Base-by-base conservation (phyloP, 108 stramenopile genomes). In the Fragilaria radians region DNA sequence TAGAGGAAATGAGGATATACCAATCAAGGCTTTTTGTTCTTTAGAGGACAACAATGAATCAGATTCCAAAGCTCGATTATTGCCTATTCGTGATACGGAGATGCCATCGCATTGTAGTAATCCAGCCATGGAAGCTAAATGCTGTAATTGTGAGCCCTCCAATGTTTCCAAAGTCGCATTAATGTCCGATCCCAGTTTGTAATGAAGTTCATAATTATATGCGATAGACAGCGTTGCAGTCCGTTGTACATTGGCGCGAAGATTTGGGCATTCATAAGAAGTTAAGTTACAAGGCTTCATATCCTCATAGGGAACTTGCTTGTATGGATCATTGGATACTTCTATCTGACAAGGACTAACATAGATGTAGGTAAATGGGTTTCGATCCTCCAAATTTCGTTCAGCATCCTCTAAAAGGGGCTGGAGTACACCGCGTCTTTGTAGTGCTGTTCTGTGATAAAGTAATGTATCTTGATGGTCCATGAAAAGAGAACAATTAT, bases 151-250 rank as follows among this genome's bases (percentile, higher is more conserved):
- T 5, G 31, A 34, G 1, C 25, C 33, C 24, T 57, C 55, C 2
- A 57, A 28, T 3, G 30, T 32, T 29, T 17, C n/a, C 1, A 57
- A 19, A 17, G 55, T 57, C 21, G n/a, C 11, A 2, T 32, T 32
- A 4, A 57, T 21, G 31, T 57, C 18, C 32, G 33, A 30, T 18
- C 32, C 55, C 18, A 21, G n/a, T 32, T n/a, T 32, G 55, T 33
- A 57, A 36, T 34, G 55, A 2, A 57, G 55, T 34, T 57, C 55
- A 28, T 33, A 57, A 24, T 57, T 32, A 24, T 34, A 57, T 18
- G 22, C 29, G 34, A 57, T 24, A 3, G 24, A 26, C 22, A 52
- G 24, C 18, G 22, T 2, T 26, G 24, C 17, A 3, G 22, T 26
- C 2, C 1, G 3, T 27, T 18, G 26, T 1, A 52, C 3, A 52